Evolutionary conservation across 2,329 filamentous ascomycete species (phyloP).

Genomic region (Clarireedia monteithiana): DNA sequence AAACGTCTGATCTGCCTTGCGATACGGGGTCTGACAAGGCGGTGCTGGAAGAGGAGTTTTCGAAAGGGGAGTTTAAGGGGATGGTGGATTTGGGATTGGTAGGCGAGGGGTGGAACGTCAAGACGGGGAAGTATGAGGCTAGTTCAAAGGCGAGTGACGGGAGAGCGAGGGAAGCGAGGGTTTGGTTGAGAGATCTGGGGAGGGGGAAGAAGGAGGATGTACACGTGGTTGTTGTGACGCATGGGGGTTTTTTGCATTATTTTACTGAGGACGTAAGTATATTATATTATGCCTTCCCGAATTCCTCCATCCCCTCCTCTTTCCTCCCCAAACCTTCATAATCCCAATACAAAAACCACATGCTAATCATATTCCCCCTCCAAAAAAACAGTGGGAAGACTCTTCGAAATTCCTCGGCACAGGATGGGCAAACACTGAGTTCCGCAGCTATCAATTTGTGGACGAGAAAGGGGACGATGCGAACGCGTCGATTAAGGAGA

Average conservation of each 20-base stretch:
- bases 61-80: constrained; percentile 20
- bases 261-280: constrained; percentile 65
- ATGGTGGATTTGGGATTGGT: not conserved
- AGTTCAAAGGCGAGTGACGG: constrained; percentile 31
- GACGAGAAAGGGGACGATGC: constrained; percentile 12
- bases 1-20: constrained; percentile 66
- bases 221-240: constrained; percentile 70
- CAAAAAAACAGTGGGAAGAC: constrained; percentile 37
- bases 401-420: constrained; percentile 22
- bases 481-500: constrained; percentile 17
- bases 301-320: not conserved
- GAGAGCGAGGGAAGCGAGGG: constrained; percentile 49
- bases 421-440: constrained; percentile 28
- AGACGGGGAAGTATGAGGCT: constrained; percentile 24
- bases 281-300: too few species aligned
- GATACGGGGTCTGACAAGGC: constrained; percentile 60
- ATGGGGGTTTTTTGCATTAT: constrained; percentile 79
- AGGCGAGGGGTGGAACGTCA: not conserved
- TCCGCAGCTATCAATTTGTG: constrained; percentile 22
- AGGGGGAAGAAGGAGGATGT: constrained; percentile 36
- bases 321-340: not conserved
- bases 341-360: not conserved
- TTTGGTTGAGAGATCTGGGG: constrained; percentile 44
- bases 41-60: constrained; percentile 53
- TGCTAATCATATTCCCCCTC: not conserved